phyloP scores from a whole-genome alignment of 2,329 filamentous ascomycete species.

The Aspergillus unguis region DNA sequence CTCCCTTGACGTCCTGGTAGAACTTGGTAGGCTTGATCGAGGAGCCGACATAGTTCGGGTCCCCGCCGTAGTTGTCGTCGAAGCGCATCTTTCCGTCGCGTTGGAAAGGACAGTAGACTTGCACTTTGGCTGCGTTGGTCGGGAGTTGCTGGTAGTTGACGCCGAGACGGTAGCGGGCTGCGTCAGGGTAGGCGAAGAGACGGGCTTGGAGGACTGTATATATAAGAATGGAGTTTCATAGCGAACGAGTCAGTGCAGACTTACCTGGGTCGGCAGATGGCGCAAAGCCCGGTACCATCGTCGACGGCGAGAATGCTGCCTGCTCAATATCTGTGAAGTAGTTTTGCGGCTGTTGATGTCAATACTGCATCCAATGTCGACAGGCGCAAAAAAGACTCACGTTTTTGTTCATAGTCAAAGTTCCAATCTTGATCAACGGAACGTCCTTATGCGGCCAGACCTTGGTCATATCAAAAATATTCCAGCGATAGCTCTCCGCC shows the following conservation, averaged over 20 bases:
- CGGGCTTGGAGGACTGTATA: slow-evolving; percentile 55
- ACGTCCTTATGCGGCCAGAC: slow-evolving; percentile 46
- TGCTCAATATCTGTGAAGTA: slow-evolving; percentile 68
- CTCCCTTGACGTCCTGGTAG: slow-evolving; percentile 24
- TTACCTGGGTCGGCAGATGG: slow-evolving; percentile 58
- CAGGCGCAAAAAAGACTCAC: background rate
- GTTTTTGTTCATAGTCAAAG: background rate
- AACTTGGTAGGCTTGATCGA: slow-evolving; percentile 25
- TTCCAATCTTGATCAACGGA: background rate
- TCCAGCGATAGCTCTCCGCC: background rate
- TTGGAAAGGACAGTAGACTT: background rate
- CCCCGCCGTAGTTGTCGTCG: background rate
- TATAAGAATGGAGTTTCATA: background rate
- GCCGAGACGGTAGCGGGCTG: slow-evolving; percentile 41
- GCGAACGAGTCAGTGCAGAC: background rate
- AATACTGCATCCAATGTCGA: background rate
- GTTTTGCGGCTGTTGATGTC: slow-evolving; percentile 44
- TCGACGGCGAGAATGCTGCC: slow-evolving; percentile 62
- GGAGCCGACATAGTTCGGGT: slow-evolving; percentile 53
- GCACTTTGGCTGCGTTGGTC: slow-evolving; percentile 31
- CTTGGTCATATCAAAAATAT: background rate
- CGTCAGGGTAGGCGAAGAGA: slow-evolving; percentile 61
- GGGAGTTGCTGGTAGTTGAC: slow-evolving; percentile 44
- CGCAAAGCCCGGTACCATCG: slow-evolving; percentile 62
- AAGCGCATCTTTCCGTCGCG: background rate